Percentiles rank a stretch among this genome's conserved stretches.
These are phyloP conservation scores for Exophiala spinifera DNA, from an alignment of 2,329 filamentous ascomycete genomes.

Conservation along the genomic window DNA sequence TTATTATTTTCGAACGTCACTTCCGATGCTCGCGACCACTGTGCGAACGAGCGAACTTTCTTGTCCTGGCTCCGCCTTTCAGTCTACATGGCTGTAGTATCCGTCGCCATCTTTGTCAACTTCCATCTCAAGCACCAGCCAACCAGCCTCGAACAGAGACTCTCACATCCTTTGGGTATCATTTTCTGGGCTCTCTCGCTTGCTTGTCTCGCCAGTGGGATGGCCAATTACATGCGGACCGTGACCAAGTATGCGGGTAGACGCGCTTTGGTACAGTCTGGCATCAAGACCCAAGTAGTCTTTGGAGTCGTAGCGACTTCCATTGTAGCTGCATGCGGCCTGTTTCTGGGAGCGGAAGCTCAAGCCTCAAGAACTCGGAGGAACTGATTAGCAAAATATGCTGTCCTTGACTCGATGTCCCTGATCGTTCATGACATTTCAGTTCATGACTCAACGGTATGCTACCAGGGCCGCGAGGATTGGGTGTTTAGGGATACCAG, in stretches of 20 bases:
- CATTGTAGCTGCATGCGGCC: constrained; percentile 45
- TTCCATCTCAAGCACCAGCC: constrained; percentile 83
- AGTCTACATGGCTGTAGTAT: constrained; percentile 86
- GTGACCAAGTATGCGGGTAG: constrained; percentile 78
- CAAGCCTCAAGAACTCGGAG: constrained; percentile 17
- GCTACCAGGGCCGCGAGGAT: too few species aligned
- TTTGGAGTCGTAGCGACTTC: constrained; percentile 43
- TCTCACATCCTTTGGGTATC: constrained; percentile 79
- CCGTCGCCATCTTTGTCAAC: constrained; percentile 84
- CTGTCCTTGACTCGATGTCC: too few species aligned
- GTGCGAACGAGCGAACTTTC: constrained; percentile 69
- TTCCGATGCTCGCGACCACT: constrained; percentile 65
- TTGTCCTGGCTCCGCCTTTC: constrained; percentile 87
- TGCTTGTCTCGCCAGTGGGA: constrained; percentile 70
- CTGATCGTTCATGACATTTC: too few species aligned
- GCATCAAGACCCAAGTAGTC: constrained; percentile 89
- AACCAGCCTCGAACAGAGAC: constrained; percentile 64
- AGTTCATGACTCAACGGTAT: too few species aligned
- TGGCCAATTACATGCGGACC: constrained; percentile 81
- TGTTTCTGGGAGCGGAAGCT: constrained; percentile 42
- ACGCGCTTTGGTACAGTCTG: constrained; percentile 82
- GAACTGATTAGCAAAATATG: background rate
- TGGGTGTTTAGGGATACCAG: too few species aligned
- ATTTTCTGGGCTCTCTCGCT: constrained; percentile 83
- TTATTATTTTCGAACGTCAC: constrained; percentile 65